Conservation (phyloP, 2,329 filamentous ascomycete species). For the Colletotrichum shisoi region DNA sequence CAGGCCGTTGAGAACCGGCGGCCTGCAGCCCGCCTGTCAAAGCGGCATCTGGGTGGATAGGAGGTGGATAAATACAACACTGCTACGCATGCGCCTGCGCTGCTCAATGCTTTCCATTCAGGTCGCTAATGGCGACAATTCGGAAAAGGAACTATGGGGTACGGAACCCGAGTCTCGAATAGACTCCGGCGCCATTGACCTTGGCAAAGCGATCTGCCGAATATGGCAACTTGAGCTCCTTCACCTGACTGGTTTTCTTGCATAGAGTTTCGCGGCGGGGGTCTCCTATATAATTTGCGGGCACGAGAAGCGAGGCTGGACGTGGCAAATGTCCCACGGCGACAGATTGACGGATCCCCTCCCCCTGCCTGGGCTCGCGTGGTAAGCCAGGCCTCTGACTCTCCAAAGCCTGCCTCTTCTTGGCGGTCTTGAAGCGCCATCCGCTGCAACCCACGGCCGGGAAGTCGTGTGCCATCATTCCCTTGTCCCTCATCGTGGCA, state of each 20-base stretch:
- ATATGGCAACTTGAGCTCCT: slow-evolving; percentile 3
- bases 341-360: slow-evolving; percentile 30
- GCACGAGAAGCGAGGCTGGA: slow-evolving; percentile 11
- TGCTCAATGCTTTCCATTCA: neutral
- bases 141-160: neutral
- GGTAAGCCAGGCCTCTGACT: slow-evolving; percentile 12
- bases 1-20: slow-evolving; percentile 34
- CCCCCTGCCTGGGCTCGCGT: slow-evolving; percentile 17
- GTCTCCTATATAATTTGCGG: neutral
- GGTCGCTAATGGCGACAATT: neutral
- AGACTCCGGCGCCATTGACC: slow-evolving; percentile 13
- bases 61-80: neutral
- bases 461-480: slow-evolving; percentile 1
- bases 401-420: slow-evolving; percentile 5
- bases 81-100: no score
- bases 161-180: slow-evolving; percentile 7
- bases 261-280: slow-evolving; percentile 8
- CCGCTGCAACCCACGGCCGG: slow-evolving; percentile 23
- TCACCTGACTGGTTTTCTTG: neutral
- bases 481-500: slow-evolving; percentile 2
- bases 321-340: slow-evolving; percentile 18
- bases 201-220: slow-evolving; percentile 29
- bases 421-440: slow-evolving; percentile 15
- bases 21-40: slow-evolving; percentile 22
- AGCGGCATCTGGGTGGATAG: slow-evolving; percentile 17